Conservation (phyloP, 352 stramenopile genomes). For the Thraustochytrium sp. region DNA sequence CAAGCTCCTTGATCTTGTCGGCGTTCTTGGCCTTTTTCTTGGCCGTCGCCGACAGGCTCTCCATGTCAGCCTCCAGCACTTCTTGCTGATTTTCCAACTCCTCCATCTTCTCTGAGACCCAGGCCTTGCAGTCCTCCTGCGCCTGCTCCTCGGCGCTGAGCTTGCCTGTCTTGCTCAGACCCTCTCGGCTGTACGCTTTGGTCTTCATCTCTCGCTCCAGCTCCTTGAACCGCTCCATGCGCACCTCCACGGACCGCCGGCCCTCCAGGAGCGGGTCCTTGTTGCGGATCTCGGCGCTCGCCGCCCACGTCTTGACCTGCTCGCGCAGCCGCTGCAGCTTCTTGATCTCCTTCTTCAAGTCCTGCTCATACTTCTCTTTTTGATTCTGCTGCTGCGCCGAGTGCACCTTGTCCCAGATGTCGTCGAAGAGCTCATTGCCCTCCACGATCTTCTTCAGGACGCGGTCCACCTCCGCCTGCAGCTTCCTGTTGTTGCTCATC, state of each 20-base stretch:
- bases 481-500: conserved; percentile 27
- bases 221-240: conserved; percentile 99
- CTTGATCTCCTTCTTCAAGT: conserved; percentile 99
- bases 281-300: conserved; percentile 92
- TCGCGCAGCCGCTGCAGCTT: conserved; percentile 96
- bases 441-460: conserved; percentile 99
- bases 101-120: conserved; percentile 48
- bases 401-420: conserved; percentile 95
- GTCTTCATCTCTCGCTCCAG: conserved; percentile 99
- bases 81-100: conserved; percentile 55
- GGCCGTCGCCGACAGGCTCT: neutral
- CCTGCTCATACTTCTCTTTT: conserved; percentile 98
- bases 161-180: conserved; percentile 83
- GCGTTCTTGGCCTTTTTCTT: conserved; percentile 39
- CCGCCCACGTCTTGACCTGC: conserved; percentile 98
- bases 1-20: conserved; percentile 52
- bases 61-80: conserved; percentile 25
- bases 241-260: conserved; percentile 81
- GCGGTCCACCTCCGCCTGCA: conserved; percentile 86
- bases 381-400: conserved; percentile 87
- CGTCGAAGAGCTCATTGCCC: conserved; percentile 95
- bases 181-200: conserved; percentile 98
- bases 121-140: conserved; percentile 50
- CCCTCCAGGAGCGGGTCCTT: conserved; percentile 73
- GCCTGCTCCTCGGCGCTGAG: conserved; percentile 81